Conservation (phyloP, 805 yeast species). For the Nakazawaea sp. region DNA sequence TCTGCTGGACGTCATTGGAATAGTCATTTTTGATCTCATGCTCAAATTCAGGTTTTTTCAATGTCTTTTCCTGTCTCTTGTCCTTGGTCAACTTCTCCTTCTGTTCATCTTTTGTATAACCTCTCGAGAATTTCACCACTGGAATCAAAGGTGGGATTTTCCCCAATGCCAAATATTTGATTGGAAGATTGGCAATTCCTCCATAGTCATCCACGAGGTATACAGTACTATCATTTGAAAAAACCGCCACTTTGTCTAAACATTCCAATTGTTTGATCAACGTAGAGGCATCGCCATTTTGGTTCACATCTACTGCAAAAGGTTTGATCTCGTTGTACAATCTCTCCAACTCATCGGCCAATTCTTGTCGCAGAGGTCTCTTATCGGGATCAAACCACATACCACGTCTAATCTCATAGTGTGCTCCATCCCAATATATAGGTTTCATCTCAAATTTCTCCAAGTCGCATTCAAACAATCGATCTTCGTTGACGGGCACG, state of each 20-base stretch:
- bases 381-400: conserved; percentile 67
- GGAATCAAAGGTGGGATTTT: conserved; percentile 31
- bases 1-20: conserved; percentile 37
- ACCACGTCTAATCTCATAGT: conserved; percentile 77
- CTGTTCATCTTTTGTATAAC: conserved; percentile 23
- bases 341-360: conserved; percentile 54
- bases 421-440: conserved; percentile 84
- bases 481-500: conserved; percentile 75
- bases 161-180: conserved; percentile 19
- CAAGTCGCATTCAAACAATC: conserved; percentile 67
- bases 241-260: conserved; percentile 20
- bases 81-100: conserved; percentile 6
- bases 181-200: conserved; percentile 19
- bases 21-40: conserved; percentile 45
- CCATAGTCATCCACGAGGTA: conserved; percentile 20
- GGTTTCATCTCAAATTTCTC: conserved; percentile 50
- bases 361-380: conserved; percentile 41
- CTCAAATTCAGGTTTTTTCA: conserved; percentile 7
- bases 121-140: conserved; percentile 44
- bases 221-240: conserved; percentile 18
- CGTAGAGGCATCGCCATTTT: conserved; percentile 5
- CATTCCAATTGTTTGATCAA: conserved; percentile 10
- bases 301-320: conserved; percentile 5
- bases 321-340: conserved; percentile 33
- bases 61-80: background rate